phyloP scores from a whole-genome alignment of 2,329 filamentous ascomycete species.

The Byssochlamys sp. region DNA sequence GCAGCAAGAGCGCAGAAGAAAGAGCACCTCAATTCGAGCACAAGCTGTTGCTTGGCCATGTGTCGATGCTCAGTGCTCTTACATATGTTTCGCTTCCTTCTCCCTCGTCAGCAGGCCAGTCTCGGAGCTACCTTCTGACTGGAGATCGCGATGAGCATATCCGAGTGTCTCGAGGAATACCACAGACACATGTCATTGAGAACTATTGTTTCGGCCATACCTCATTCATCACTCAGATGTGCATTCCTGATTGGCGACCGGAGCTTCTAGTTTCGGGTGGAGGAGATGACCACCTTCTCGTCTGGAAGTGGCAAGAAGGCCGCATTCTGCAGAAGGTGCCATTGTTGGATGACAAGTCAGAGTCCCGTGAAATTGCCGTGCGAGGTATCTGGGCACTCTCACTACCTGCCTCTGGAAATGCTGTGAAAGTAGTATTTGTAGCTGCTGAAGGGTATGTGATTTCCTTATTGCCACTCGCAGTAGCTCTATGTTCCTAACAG shows the following conservation, averaged over 20 bases:
- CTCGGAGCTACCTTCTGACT: constrained; percentile 54
- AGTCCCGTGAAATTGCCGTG: constrained; percentile 33
- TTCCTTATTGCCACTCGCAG: neutral
- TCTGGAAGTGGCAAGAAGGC: constrained; percentile 67
- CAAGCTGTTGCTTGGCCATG: constrained; percentile 76
- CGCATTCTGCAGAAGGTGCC: constrained; percentile 23
- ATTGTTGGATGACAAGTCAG: constrained; percentile 13
- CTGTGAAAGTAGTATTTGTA: constrained; percentile 35
- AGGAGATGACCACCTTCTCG: constrained; percentile 65
- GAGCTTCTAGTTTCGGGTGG: constrained; percentile 74
- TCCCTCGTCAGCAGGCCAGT: constrained; percentile 37
- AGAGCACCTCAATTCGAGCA: constrained; percentile 57
- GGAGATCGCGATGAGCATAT: constrained; percentile 74
- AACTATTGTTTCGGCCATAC: constrained; percentile 79
- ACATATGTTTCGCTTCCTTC: constrained; percentile 42
- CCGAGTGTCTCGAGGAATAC: constrained; percentile 68
- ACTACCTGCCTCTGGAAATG: constrained; percentile 9
- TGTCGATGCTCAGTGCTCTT: constrained; percentile 83
- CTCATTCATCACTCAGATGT: constrained; percentile 71
- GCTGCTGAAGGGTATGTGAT: constrained; percentile 49
- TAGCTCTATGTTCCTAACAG: constrained; percentile 18
- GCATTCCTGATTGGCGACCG: constrained; percentile 48
- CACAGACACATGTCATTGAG: constrained; percentile 82
- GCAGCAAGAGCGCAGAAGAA: constrained; percentile 32
- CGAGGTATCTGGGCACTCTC: constrained; percentile 41